Percentiles rank a stretch among this genome's conserved stretches.
phyloP scores from a whole-genome alignment of 176 grass and related monocot species.

The Saccharum spontaneum region DNA sequence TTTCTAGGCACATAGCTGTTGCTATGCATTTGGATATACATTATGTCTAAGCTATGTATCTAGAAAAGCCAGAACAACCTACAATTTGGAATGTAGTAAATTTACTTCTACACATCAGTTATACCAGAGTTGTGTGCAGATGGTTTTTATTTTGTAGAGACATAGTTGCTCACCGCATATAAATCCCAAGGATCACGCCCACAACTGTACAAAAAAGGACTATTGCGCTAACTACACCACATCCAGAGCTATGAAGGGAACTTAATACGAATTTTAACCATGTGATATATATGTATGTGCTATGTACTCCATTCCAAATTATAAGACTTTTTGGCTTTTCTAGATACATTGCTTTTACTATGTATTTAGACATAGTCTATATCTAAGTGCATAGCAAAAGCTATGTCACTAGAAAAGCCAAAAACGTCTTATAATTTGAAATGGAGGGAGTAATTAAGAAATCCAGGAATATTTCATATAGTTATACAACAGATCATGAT shows the following conservation, averaged over 20 bases:
- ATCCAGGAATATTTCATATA: neutral
- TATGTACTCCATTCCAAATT: neutral
- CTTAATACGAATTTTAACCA: neutral
- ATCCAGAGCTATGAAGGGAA: neutral
- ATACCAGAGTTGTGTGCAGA: neutral
- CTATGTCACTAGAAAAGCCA: too few relatives aligned
- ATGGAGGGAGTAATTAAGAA: neutral
- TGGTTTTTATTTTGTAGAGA: conserved; percentile 8
- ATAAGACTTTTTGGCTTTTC: too few relatives aligned
- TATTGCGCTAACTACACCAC: neutral
- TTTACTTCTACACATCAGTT: neutral
- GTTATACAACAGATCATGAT: conserved; percentile 22
- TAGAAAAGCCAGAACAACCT: neutral
- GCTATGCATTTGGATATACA: neutral
- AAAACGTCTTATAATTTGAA: too few relatives aligned
- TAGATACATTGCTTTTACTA: too few relatives aligned
- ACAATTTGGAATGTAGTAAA: neutral
- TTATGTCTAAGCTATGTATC: neutral
- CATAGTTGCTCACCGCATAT: conserved; percentile 1
- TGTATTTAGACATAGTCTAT: too few relatives aligned
- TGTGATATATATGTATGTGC: neutral
- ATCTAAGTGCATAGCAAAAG: too few relatives aligned
- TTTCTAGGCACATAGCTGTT: neutral
- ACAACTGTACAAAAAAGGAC: neutral
- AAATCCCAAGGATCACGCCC: conserved; percentile 1